Conservation (phyloP, 164 flowering plant genomes). For the Tinospora cordifolia region DNA sequence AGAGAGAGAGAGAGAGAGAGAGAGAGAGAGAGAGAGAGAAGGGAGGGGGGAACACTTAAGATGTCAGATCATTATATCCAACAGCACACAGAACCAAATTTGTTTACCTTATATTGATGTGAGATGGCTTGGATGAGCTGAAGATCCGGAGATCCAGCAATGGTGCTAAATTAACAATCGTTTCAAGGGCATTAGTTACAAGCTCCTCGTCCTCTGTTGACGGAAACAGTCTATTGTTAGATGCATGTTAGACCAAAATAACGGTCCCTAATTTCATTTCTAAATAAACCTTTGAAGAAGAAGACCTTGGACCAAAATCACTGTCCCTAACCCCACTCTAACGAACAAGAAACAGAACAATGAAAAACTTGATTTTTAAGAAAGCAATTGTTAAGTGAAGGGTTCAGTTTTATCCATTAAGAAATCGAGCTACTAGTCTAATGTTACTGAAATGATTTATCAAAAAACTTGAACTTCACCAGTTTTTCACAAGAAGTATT, state of each 20-base stretch:
- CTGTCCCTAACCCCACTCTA: no score
- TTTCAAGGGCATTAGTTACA: slow-evolving; percentile 89
- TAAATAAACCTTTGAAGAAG: not conserved
- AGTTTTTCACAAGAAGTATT: no score
- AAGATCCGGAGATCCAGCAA: slow-evolving; percentile 87
- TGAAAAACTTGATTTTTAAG: not conserved
- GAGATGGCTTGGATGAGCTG: slow-evolving; percentile 86
- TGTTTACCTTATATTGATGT: slow-evolving; percentile 72
- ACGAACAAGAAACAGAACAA: not conserved
- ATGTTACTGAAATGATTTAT: no score
- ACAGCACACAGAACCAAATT: slow-evolving; percentile 11
- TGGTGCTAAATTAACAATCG: slow-evolving; percentile 83
- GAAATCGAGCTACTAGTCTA: not conserved
- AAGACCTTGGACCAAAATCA: not conserved
- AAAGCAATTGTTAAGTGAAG: no score
- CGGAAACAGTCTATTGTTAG: slow-evolving; percentile 8
- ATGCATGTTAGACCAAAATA: slow-evolving; percentile 1
- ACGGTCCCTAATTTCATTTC: not conserved
- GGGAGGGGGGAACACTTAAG: no score
- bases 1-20: no score
- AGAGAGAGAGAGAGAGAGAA: no score
- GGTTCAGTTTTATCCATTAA: no score
- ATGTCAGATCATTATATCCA: not conserved
- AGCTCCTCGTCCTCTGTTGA: slow-evolving; percentile 96
- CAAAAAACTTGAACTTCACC: no score